Evolutionary conservation across 352 stramenopile genomes (phyloP).

Genomic region (Pythium vanterpoolii): DNA sequence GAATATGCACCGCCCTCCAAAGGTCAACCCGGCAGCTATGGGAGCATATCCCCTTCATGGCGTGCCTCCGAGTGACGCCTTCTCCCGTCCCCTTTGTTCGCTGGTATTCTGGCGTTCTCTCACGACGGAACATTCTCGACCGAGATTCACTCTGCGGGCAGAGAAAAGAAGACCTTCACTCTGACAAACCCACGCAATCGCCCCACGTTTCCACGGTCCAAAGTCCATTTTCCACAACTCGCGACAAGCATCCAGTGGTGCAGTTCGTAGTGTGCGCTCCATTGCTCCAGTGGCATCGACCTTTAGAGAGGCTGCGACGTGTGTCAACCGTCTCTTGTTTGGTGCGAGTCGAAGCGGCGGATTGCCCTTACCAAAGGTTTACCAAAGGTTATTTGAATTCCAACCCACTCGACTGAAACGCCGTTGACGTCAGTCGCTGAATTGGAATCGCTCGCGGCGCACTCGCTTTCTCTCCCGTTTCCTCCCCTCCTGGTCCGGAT

Average conservation of each 20-base stretch:
- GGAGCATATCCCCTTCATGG: background rate
- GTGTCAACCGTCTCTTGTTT: background rate
- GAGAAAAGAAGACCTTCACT: slow-evolving; percentile 18
- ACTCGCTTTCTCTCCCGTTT: background rate
- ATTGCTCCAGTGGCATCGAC: too few relatives aligned
- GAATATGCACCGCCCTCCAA: slow-evolving; percentile 1
- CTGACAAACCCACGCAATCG: background rate
- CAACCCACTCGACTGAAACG: background rate
- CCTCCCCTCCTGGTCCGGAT: background rate
- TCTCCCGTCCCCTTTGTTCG: too few relatives aligned
- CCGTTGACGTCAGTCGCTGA: background rate
- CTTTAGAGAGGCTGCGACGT: background rate
- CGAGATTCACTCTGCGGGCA: slow-evolving; percentile 13
- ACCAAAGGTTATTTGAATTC: too few relatives aligned
- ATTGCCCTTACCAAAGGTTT: too few relatives aligned
- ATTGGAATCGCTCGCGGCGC: background rate
- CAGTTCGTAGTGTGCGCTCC: too few relatives aligned
- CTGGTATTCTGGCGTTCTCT: background rate
- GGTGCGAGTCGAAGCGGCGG: too few relatives aligned
- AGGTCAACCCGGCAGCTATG: background rate
- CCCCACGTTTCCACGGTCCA: background rate
- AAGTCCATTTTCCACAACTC: background rate
- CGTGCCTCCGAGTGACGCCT: background rate
- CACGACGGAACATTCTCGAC: background rate
- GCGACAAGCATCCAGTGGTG: background rate